A percentile compares a stretch with the other conserved stretches of the same genome.
Conservation (phyloP, 2,329 filamentous ascomycete genomes). For the Emergomyces orientalis region DNA sequence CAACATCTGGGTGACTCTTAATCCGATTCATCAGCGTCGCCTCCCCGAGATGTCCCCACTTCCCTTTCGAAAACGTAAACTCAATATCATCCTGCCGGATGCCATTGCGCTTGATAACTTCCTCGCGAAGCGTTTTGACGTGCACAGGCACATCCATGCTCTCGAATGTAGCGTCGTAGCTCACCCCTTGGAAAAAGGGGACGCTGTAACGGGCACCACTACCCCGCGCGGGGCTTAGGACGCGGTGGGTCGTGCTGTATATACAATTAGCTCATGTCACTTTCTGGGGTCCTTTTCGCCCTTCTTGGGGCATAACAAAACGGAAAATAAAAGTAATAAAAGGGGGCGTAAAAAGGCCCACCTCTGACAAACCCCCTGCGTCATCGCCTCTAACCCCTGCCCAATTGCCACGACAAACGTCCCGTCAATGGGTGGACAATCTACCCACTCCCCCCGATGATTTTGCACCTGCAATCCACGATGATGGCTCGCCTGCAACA, state of each 20-base stretch:
- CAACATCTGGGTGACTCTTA: conserved; percentile 81
- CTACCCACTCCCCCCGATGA: conserved; percentile 66
- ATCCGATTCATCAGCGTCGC: conserved; percentile 75
- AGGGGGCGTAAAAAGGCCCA: neutral
- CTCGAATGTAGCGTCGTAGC: conserved; percentile 69
- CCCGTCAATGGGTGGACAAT: conserved; percentile 63
- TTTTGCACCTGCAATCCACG: conserved; percentile 76
- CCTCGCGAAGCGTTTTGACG: conserved; percentile 53
- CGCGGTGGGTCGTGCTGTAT: conserved; percentile 66
- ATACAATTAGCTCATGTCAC: neutral
- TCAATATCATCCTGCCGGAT: conserved; percentile 64
- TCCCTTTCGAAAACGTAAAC: conserved; percentile 70
- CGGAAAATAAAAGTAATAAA: neutral
- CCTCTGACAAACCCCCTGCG: conserved; percentile 66
- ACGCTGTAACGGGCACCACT: conserved; percentile 66
- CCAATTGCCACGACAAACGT: conserved; percentile 83
- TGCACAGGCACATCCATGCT: conserved; percentile 60
- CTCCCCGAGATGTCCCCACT: conserved; percentile 62
- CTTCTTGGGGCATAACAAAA: neutral
- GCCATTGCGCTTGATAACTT: conserved; percentile 49
- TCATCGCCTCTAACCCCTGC: conserved; percentile 77
- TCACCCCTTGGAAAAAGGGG: conserved; percentile 82
- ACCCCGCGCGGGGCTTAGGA: conserved; percentile 62
- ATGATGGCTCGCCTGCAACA: conserved; percentile 71
- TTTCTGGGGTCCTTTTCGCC: neutral